phyloP scores from a whole-genome alignment of 148 eudicot species.

The Euryodendron excelsum region DNA sequence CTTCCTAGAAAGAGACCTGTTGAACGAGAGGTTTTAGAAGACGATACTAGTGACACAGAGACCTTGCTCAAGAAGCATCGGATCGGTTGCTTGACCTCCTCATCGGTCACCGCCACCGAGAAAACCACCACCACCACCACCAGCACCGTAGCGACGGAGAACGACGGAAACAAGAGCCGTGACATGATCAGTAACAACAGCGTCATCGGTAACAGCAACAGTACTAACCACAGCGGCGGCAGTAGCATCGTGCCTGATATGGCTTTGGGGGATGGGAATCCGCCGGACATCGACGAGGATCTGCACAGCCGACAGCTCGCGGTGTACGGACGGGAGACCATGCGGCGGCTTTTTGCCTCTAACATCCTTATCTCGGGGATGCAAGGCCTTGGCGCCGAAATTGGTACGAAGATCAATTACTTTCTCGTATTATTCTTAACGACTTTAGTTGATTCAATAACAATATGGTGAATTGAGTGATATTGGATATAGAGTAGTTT shows the following conservation, averaged over 20 bases:
- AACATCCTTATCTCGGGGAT: constrained; percentile 77
- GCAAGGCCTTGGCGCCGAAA: constrained; percentile 92
- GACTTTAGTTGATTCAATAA: background rate
- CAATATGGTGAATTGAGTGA: background rate
- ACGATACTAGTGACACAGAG: constrained; percentile 17
- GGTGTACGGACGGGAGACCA: constrained; percentile 82
- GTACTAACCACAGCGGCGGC: constrained; percentile 9
- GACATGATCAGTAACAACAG: constrained; percentile 8
- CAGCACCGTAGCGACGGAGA: constrained; percentile 10
- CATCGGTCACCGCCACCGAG: constrained; percentile 14
- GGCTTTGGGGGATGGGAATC: constrained; percentile 38
- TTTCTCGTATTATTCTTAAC: background rate
- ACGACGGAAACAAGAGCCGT: constrained; percentile 4
- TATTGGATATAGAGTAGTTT: background rate
- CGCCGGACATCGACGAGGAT: constrained; percentile 78
- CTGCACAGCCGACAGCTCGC: constrained; percentile 92
- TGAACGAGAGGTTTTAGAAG: constrained; percentile 51
- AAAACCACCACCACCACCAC: constrained; percentile 3
- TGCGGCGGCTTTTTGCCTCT: constrained; percentile 69
- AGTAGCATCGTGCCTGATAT: constrained; percentile 25
- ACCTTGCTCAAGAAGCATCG: constrained; percentile 48
- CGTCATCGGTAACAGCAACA: constrained; percentile 1
- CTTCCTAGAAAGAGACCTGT: constrained; percentile 78
- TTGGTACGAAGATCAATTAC: constrained; percentile 40
- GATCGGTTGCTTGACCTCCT: constrained; percentile 25